Conservation (phyloP, 2,329 filamentous ascomycete genomes). For the Sclerotinia minor region DNA sequence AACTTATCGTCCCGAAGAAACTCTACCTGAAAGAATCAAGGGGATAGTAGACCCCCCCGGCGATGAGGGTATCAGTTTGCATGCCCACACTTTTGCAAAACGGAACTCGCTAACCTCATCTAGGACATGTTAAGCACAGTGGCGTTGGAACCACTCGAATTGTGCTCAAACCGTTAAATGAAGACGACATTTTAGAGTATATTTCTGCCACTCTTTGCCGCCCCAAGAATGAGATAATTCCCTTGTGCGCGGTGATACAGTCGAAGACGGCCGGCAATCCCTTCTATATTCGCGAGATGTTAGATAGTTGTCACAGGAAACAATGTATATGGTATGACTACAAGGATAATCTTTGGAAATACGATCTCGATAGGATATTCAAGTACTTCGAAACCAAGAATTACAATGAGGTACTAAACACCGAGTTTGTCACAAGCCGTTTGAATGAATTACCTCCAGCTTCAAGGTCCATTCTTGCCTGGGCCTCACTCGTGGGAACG, state of each 20-base stretch:
- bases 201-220: conserved; percentile 80
- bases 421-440: conserved; percentile 76
- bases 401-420: conserved; percentile 77
- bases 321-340: conserved; percentile 92
- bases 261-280: conserved; percentile 72
- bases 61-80: conserved; percentile 50
- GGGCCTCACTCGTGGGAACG: conserved; percentile 80
- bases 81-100: conserved; percentile 29
- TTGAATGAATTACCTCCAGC: conserved; percentile 73
- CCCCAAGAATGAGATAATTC: conserved; percentile 68
- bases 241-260: conserved; percentile 80
- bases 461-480: conserved; percentile 77
- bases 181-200: conserved; percentile 79
- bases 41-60: conserved; percentile 56
- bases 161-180: conserved; percentile 68
- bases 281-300: conserved; percentile 89
- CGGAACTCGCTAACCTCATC: conserved; percentile 32
- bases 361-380: conserved; percentile 82
- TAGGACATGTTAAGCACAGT: conserved; percentile 43
- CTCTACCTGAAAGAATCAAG: conserved; percentile 56
- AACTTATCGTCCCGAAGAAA: conserved; percentile 69
- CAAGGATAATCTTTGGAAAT: conserved; percentile 78
- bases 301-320: conserved; percentile 82
- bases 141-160: conserved; percentile 67
- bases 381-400: conserved; percentile 78